Evolutionary conservation across 768 basidiomycete species (phyloP).

Genomic region (Tephrocybe sp.): DNA sequence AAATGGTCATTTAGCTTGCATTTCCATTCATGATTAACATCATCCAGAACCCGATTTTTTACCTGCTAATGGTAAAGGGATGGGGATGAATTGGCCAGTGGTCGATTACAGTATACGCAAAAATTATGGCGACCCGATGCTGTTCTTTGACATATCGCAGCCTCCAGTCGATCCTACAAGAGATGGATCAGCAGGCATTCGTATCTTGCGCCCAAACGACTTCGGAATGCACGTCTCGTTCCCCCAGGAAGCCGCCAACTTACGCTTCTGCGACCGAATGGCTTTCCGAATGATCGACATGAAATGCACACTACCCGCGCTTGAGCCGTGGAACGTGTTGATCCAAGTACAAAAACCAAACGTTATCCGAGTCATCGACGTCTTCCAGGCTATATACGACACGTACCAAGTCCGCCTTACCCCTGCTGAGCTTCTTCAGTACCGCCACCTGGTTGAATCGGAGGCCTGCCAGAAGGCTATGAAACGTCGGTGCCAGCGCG

Average conservation of each 20-base stretch:
- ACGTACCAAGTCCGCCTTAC: conserved; percentile 45
- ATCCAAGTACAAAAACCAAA: conserved; percentile 35
- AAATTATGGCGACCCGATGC: conserved; percentile 4
- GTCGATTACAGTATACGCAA: conserved; percentile 3
- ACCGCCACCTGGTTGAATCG: conserved; percentile 26
- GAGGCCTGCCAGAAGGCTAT: conserved; percentile 39
- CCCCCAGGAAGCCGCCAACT: conserved; percentile 36
- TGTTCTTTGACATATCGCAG: conserved; percentile 12
- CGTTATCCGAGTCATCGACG: conserved; percentile 51
- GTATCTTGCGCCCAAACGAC: background rate
- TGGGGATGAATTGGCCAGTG: conserved; percentile 17
- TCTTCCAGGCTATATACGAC: conserved; percentile 57
- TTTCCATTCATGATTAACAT: too few relatives aligned
- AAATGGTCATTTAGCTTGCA: too few relatives aligned
- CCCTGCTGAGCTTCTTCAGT: conserved; percentile 33
- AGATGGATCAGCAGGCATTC: conserved; percentile 3
- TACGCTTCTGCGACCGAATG: conserved; percentile 19
- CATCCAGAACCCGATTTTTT: too few relatives aligned
- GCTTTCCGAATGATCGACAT: conserved; percentile 37
- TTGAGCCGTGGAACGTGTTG: conserved; percentile 37
- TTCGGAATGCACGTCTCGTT: conserved; percentile 15
- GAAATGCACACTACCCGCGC: conserved; percentile 36
- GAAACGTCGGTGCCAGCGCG: conserved; percentile 43
- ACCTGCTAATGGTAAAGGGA: too few relatives aligned
- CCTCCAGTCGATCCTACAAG: background rate